These are phyloP conservation scores for Luvunga scandens DNA, from an alignment of 345 rosid species.

Conservation along the genomic window DNA sequence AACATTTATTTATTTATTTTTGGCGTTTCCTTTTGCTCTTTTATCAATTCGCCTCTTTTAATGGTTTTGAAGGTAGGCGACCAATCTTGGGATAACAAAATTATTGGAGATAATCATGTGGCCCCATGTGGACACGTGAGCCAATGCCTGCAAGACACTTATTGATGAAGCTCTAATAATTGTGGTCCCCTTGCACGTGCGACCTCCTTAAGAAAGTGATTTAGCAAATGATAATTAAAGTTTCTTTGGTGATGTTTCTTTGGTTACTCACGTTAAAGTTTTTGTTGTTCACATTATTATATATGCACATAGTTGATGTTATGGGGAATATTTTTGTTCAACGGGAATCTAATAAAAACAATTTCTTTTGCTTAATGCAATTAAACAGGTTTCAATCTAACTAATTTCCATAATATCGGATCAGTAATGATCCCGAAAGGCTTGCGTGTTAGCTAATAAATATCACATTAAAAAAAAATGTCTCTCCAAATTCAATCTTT, in stretches of 20 bases:
- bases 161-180: background rate
- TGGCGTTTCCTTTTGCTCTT: background rate
- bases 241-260: background rate
- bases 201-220: background rate
- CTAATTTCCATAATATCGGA: background rate
- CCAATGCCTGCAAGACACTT: background rate
- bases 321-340: background rate
- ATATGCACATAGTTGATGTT: background rate
- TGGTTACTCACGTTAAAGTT: too few relatives aligned
- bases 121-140: slow-evolving; percentile 20
- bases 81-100: background rate
- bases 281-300: too few relatives aligned
- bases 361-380: too few relatives aligned
- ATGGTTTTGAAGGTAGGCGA: too few relatives aligned
- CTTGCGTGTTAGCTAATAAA: too few relatives aligned
- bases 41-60: background rate
- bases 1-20: background rate
- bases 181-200: slow-evolving; percentile 6
- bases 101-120: slow-evolving; percentile 10
- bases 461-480: background rate
- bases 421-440: too few relatives aligned
- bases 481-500: background rate
- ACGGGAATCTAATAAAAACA: background rate
- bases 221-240: background rate
- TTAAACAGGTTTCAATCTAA: background rate